Evolutionary conservation across 139 green algal genomes (phyloP).

Genomic region (Tetraselmis chui): DNA sequence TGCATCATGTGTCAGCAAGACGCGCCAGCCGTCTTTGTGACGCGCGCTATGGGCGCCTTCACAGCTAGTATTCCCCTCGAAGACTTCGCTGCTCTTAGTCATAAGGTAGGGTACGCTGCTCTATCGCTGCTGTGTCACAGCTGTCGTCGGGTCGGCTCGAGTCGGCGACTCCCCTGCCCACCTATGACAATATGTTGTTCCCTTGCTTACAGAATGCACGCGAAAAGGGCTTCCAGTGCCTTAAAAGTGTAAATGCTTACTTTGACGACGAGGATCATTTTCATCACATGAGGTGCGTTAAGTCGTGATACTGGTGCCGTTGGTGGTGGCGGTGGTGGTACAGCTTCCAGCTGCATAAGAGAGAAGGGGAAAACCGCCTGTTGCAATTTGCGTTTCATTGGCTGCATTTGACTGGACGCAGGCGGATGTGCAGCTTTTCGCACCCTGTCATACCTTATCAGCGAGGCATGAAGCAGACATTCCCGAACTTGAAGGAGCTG

Average conservation of each 20-base stretch:
- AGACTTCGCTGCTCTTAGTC: slow-evolving; percentile 29
- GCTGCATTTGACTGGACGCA: too few species aligned
- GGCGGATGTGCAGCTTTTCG: slow-evolving; percentile 62
- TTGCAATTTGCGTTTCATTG: too few species aligned
- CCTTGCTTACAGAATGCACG: neutral
- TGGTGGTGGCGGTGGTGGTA: too few species aligned
- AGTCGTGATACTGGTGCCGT: too few species aligned
- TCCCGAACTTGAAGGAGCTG: slow-evolving; percentile 48
- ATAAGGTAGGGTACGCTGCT: neutral
- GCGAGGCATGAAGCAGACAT: slow-evolving; percentile 16
- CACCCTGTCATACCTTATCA: slow-evolving; percentile 37
- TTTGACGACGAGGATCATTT: slow-evolving; percentile 87
- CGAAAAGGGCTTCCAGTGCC: neutral
- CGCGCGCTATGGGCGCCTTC: slow-evolving; percentile 65
- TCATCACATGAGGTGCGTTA: slow-evolving; percentile 54
- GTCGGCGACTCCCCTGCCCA: too few species aligned
- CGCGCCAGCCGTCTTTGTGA: slow-evolving; percentile 53
- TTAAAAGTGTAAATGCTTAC: slow-evolving; percentile 50
- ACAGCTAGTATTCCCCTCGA: slow-evolving; percentile 46
- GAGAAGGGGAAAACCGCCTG: too few species aligned
- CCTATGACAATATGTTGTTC: too few species aligned
- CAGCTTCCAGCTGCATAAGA: too few species aligned
- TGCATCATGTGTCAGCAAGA: slow-evolving; percentile 83
- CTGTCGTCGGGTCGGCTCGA: too few species aligned
- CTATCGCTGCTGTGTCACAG: too few species aligned